Evolutionary conservation across 1,139 yeast species (phyloP).

Genomic region (Taphrina populina): DNA sequence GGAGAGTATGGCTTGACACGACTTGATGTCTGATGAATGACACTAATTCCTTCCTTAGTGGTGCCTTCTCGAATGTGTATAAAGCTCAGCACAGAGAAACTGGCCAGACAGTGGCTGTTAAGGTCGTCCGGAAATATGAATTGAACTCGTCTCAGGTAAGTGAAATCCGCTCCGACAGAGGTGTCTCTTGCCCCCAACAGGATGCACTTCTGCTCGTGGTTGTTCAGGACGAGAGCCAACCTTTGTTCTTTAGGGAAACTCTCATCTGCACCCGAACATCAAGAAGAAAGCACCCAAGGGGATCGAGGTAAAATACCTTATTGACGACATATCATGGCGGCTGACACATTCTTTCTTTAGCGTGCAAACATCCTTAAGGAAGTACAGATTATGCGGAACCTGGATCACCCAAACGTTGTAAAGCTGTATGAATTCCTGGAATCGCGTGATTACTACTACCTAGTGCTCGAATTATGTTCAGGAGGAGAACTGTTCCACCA

Average conservation of each 20-base stretch:
- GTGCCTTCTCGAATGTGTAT: conserved; percentile 87
- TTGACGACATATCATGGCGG: neutral
- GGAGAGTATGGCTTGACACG: conserved; percentile 45
- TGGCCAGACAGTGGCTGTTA: conserved; percentile 68
- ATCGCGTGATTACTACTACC: conserved; percentile 65
- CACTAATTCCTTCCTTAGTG: conserved; percentile 55
- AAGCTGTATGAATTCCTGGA: conserved; percentile 67
- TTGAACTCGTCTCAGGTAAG: conserved; percentile 51
- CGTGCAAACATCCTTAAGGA: conserved; percentile 70
- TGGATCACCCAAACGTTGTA: conserved; percentile 71
- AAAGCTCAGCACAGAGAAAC: conserved; percentile 59
- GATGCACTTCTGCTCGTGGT: conserved; percentile 21
- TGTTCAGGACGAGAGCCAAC: conserved; percentile 31
- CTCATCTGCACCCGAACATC: conserved; percentile 38
- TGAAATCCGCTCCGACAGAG: conserved; percentile 37
- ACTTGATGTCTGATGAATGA: neutral
- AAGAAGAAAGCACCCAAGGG: conserved; percentile 42
- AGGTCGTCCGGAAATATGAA: conserved; percentile 72
- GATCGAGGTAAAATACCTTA: conserved; percentile 42
- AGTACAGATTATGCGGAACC: conserved; percentile 74
- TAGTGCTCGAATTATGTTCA: conserved; percentile 76
- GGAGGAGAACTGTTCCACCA: conserved; percentile 97
- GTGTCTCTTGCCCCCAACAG: conserved; percentile 21
- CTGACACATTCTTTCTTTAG: conserved; percentile 40
- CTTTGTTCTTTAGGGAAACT: conserved; percentile 32